These are phyloP conservation scores for Backusella macrospora DNA, from an alignment of 192 early-diverging fungal species.

Conservation along the genomic window DNA sequence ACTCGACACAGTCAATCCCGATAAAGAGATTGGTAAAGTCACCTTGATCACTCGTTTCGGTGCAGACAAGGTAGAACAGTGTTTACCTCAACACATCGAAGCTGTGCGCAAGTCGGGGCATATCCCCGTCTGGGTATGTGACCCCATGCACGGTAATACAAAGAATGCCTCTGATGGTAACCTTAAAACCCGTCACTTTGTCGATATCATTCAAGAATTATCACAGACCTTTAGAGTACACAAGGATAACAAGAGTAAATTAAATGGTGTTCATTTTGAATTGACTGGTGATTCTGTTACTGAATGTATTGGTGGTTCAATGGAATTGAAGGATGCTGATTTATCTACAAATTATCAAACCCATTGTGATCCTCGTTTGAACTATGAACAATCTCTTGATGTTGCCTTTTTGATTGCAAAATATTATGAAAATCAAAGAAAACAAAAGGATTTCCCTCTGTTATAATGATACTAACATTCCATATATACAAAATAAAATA, in stretches of 20 bases:
- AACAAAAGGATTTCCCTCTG: constrained; percentile 27
- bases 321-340: constrained; percentile 84
- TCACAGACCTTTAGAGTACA: constrained; percentile 85
- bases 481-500: background rate
- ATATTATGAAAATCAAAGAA: constrained; percentile 71
- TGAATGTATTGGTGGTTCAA: constrained; percentile 97
- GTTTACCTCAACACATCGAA: constrained; percentile 84
- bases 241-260: constrained; percentile 64
- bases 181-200: constrained; percentile 90
- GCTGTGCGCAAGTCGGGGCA: constrained; percentile 88
- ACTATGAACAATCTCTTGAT: constrained; percentile 97
- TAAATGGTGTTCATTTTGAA: constrained; percentile 97
- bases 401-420: constrained; percentile 96
- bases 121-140: constrained; percentile 93
- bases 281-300: constrained; percentile 97
- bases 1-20: constrained; percentile 86
- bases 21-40: constrained; percentile 87
- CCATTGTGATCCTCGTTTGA: constrained; percentile 94
- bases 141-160: constrained; percentile 99
- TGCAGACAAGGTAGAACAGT: constrained; percentile 76
- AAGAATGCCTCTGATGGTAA: constrained; percentile 75
- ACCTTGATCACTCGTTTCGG: constrained; percentile 97
- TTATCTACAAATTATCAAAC: constrained; percentile 92
- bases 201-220: constrained; percentile 88
- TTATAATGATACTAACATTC: constrained; percentile 2